phyloP scores from a whole-genome alignment of 305 asterid genomes.

The Withania somnifera region DNA sequence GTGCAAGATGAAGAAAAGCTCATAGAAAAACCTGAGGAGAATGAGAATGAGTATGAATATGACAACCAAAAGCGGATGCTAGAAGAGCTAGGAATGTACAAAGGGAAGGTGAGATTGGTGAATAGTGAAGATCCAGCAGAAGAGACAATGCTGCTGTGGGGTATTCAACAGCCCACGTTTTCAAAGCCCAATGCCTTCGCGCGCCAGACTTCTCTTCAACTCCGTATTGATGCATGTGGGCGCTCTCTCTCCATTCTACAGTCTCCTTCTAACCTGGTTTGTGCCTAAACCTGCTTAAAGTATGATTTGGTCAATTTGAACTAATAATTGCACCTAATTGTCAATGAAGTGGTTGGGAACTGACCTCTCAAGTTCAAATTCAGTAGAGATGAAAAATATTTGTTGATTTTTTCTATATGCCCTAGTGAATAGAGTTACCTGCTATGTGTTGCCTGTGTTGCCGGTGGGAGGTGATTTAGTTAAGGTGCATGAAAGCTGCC shows the following conservation, averaged over 20 bases:
- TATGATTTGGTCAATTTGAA: no score
- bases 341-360: no score
- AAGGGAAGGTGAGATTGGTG: slow-evolving; percentile 46
- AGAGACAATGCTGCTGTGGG: slow-evolving; percentile 84
- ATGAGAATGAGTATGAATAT: slow-evolving; percentile 6
- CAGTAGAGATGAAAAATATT: no score
- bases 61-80: slow-evolving; percentile 26
- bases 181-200: slow-evolving; percentile 71
- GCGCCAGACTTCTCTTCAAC: slow-evolving; percentile 56
- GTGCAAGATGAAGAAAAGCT: not conserved
- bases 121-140: slow-evolving; percentile 32
- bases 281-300: no score
- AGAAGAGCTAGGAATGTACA: slow-evolving; percentile 46
- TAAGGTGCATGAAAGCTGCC: no score
- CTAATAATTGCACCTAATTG: no score
- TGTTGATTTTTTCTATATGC: no score
- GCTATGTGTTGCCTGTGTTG: no score
- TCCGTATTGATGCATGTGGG: slow-evolving; percentile 74
- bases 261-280: slow-evolving; percentile 44
- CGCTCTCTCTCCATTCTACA: slow-evolving; percentile 68
- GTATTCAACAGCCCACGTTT: slow-evolving; percentile 72
- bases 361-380: no score
- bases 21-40: not conserved
- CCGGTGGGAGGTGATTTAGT: no score
- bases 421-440: no score